Evolutionary conservation across 305 asterid genomes (phyloP).

Genomic region (Nicotiana rustica): DNA sequence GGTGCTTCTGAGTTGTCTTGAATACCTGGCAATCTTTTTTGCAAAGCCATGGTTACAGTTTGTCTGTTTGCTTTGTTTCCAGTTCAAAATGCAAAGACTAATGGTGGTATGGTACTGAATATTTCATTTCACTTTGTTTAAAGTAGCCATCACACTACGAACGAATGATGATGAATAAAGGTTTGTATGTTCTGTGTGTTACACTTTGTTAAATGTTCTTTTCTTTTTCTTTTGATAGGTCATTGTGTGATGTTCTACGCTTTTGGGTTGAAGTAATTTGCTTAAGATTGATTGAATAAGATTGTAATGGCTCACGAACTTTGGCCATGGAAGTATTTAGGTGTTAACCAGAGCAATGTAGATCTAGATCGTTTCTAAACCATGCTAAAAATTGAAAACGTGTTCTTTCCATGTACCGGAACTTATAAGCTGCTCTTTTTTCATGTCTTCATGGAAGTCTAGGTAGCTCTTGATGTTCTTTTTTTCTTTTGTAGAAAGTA

Average conservation of each 20-base stretch:
- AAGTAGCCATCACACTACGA: not conserved
- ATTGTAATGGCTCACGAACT: not conserved
- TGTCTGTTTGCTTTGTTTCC: not conserved
- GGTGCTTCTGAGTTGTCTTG: too few relatives aligned
- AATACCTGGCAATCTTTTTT: not conserved
- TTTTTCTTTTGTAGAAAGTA: not conserved
- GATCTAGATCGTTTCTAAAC: conserved; percentile 15
- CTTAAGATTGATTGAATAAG: not conserved
- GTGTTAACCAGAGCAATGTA: not conserved
- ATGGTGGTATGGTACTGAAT: not conserved
- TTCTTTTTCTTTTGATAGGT: not conserved
- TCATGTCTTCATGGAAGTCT: not conserved
- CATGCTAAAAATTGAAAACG: not conserved
- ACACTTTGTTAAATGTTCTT: not conserved
- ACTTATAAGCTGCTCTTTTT: conserved; percentile 6
- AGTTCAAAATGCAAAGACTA: not conserved
- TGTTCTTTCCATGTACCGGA: not conserved
- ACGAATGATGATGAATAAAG: not conserved
- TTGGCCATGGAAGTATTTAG: not conserved
- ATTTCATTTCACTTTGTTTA: too few relatives aligned
- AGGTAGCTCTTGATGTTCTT: conserved; percentile 5
- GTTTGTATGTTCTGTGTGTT: not conserved
- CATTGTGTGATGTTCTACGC: not conserved
- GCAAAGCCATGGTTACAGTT: not conserved
- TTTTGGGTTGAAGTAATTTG: too few relatives aligned